Evolutionary conservation across 257 asterid species (phyloP), one percentile per base, ranked within the genome.

Genomic region (Nicotiana undulata): DNA sequence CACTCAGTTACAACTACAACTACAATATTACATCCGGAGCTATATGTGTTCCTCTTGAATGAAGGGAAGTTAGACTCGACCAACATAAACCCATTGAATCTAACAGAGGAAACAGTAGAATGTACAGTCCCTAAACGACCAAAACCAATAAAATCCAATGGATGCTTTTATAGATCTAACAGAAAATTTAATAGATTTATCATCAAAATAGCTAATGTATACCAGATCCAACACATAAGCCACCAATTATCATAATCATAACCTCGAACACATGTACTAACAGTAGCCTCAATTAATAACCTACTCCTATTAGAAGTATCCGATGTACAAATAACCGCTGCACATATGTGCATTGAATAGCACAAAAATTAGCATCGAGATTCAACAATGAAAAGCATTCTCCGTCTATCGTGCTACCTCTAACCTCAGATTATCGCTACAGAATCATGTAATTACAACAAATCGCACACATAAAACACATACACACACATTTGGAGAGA

Each of bases 161-260:
- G 20, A 10, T 52, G 15, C 12, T 56, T 17, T 2, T 22, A 29
- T 56, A 74, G 85, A 85, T 81, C 87, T 63, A 44, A 40, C 17
- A 13, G 28, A 53, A 20, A 82, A 76, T 34, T 12, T 32, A 55
- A n/a, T 9, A 18, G 15, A 74, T 22, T 72, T 5, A 9, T 40
- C 31, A 20, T 7, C 9, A 26, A 74, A 74, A 15, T 74, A 9
- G 61, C 61, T 49, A 80, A 22, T 1, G 20, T 60, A n/a, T 20
- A 82, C 74, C 61, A 79, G 74, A 84, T 84, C 81, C 55, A 70
- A 53, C 9, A 72, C 20, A 72, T 9, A 74, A 59, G 29, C 75
- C 3, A 2, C 37, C 44, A 15, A 49, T 26, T 15, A 74, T 13
- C 44, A 16, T 49, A 74, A 74, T 49, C 79, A 49, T 15, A 46